Evolutionary conservation across 2,329 filamentous ascomycete species (phyloP).

Genomic region (Capronia coronata): DNA sequence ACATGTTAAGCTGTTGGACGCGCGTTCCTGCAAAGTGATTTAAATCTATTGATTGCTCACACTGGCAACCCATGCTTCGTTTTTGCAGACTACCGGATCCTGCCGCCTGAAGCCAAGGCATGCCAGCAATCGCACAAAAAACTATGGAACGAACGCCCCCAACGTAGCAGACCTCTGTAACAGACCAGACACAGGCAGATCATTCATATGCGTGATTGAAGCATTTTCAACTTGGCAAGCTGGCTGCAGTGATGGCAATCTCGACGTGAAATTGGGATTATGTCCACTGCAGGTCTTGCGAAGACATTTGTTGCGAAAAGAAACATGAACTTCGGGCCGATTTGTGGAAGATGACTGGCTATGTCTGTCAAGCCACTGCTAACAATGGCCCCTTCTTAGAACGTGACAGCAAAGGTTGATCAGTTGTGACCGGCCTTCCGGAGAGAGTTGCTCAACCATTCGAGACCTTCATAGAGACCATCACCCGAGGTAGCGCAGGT

Average conservation of each 20-base stretch:
- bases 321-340: not conserved
- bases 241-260: conserved; percentile 18
- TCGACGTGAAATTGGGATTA: conserved; percentile 2
- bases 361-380: conserved; percentile 6
- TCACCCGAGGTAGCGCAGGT: conserved; percentile 98
- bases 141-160: conserved; percentile 23
- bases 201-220: conserved; percentile 21
- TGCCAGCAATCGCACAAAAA: conserved; percentile 25
- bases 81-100: conserved; percentile 22
- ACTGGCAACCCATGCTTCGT: conserved; percentile 23
- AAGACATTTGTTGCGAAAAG: not conserved
- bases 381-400: not conserved
- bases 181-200: conserved; percentile 22
- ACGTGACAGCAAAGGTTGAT: conserved; percentile 9
- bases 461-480: conserved; percentile 98
- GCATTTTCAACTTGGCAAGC: conserved; percentile 22
- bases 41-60: conserved; percentile 26
- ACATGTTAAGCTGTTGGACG: no score
- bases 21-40: conserved; percentile 4
- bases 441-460: conserved; percentile 80
- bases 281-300: conserved; percentile 20
- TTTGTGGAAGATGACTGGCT: conserved; percentile 12
- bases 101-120: conserved; percentile 26
- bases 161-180: conserved; percentile 17
- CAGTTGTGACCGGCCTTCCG: conserved; percentile 58